Conservation (phyloP, 768 basidiomycete species). For the Filobasidium wieringae region DNA sequence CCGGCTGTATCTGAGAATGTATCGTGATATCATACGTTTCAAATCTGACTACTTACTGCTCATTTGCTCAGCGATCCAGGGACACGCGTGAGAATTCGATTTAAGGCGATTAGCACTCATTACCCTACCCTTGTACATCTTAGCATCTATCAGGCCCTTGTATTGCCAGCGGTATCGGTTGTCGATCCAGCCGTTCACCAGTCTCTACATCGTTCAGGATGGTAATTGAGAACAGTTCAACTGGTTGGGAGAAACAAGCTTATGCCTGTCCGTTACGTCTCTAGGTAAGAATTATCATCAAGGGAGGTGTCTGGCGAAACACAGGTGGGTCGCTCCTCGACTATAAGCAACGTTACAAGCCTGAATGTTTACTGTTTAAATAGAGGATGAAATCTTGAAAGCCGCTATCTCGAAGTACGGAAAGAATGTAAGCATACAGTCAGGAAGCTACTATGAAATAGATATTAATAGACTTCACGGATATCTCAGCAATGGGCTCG, state of each 20-base stretch:
- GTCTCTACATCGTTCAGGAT: too few relatives aligned
- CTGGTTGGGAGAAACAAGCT: too few relatives aligned
- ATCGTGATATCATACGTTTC: too few relatives aligned
- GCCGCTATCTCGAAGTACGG: constrained; percentile 64
- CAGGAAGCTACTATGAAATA: not conserved
- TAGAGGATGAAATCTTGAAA: constrained; percentile 84
- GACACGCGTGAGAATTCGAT: not conserved
- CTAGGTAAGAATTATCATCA: constrained; percentile 40
- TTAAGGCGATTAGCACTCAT: constrained; percentile 1
- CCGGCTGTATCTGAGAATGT: too few relatives aligned
- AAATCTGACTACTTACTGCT: too few relatives aligned
- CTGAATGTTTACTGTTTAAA: not conserved
- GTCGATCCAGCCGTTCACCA: too few relatives aligned
- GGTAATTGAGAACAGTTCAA: too few relatives aligned
- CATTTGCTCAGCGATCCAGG: too few relatives aligned
- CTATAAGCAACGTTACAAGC: not conserved
- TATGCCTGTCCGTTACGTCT: too few relatives aligned
- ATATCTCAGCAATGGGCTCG: constrained; percentile 60
- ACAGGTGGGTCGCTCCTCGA: constrained; percentile 19
- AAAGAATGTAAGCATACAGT: constrained; percentile 35
- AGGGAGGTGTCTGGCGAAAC: constrained; percentile 40
- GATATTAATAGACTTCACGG: not conserved
- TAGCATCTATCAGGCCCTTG: too few relatives aligned
- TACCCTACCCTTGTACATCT: too few relatives aligned
- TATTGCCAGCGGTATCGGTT: too few relatives aligned